phyloP scores from a whole-genome alignment of 176 grass and related monocot species.

The Triticum dicoccoides region DNA sequence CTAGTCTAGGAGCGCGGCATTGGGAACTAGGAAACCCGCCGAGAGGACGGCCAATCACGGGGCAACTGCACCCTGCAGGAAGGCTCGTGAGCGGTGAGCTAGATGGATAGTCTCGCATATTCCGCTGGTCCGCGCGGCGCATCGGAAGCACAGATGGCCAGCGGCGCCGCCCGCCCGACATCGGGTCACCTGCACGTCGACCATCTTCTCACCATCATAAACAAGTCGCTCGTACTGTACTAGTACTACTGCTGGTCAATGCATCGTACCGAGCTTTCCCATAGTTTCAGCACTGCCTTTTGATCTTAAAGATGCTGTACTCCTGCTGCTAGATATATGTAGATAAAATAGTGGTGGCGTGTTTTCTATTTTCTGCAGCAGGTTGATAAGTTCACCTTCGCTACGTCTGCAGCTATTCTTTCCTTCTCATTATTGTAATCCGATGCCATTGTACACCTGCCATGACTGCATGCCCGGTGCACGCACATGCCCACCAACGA shows the following conservation, averaged over 20 bases:
- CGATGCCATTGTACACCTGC: background rate
- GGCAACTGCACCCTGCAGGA: too few species aligned
- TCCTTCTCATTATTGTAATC: conserved; percentile 18
- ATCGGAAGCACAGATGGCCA: conserved; percentile 20
- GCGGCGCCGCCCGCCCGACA: conserved; percentile 9
- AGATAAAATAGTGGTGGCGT: background rate
- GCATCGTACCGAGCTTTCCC: background rate
- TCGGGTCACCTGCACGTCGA: background rate
- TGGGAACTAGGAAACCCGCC: conserved; percentile 21
- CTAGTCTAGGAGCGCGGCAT: conserved; percentile 4
- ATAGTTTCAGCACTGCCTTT: conserved; percentile 23
- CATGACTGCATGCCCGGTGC: background rate
- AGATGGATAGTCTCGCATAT: conserved; percentile 13
- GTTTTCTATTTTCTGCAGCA: background rate
- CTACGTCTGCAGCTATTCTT: background rate
- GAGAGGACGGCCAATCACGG: too few species aligned
- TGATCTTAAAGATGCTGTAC: background rate
- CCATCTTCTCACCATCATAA: too few species aligned
- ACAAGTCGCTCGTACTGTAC: too few species aligned
- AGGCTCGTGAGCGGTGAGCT: background rate
- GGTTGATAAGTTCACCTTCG: conserved; percentile 16
- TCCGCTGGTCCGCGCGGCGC: conserved; percentile 22
- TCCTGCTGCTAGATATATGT: too few species aligned
- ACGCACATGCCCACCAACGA: conserved; percentile 11
- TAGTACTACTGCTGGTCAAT: too few species aligned